Base-by-base conservation (phyloP, 306 rosid genomes). In the Citrullus amarus region DNA sequence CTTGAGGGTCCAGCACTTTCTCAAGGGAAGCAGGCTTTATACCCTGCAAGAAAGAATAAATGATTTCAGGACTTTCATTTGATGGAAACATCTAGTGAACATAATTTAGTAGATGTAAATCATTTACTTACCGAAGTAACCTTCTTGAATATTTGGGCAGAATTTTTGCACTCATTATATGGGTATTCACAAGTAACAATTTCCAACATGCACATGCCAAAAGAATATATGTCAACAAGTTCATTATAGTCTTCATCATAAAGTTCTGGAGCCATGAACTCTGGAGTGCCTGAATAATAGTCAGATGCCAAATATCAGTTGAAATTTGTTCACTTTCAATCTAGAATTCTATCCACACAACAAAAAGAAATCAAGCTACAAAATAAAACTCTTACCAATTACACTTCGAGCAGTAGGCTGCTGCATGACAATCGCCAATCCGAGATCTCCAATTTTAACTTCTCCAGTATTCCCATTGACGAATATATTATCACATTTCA, bases 181-280 rank as follows among this genome's bases (percentile, higher is more conserved):
- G 98, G 98, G 88, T 91, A 95, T 78, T 95, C 98, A 78, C 89
- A 89, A 34, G 97, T 95, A 74, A 92, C 83, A 89, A 95, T 75
- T 88, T 95, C 98, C 77, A 95, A 80, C 80, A 95, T 85, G 81
- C 98, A 92, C 98, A 95, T 84, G 77, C 98, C 98, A 80, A 95
- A 95, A 83, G 98, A 92, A 88, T 92, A 95, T 63, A 92, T 81
- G 84, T 95, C 98, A n/a, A 89, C 96, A 67, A 92, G 94, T 84
- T 91, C 97, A 80, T 91, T 86, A 50, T 95, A 95, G 69, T 95
- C 95, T 80, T 92, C 98, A 1, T 95, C 98, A 39, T 95, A 95
- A 72, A 95, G 97, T 88, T 95, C 98, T 0, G 98, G 98, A 56
- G 97, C 98, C 98, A 94, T 94, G 84, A 94, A 94, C 79, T 94